phyloP scores from a whole-genome alignment of 345 rosid species.

The Citrus inodora region DNA sequence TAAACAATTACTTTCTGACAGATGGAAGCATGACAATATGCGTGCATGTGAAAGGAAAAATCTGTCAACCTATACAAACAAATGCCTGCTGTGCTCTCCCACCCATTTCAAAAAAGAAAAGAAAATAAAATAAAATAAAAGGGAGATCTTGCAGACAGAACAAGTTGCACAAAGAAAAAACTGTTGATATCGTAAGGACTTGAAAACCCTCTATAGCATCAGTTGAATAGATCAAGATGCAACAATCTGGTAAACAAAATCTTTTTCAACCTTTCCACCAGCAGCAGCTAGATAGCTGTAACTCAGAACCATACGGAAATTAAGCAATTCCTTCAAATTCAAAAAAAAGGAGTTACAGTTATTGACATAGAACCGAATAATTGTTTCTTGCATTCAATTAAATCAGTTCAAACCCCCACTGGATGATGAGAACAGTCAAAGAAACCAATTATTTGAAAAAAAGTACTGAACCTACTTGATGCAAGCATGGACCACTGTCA shows the following conservation, averaged over 20 bases:
- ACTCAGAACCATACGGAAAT: neutral
- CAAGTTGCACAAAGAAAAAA: neutral
- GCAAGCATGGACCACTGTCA: constrained; percentile 98
- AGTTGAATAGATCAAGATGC: neutral
- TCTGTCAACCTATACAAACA: neutral
- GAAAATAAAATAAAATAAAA: neutral
- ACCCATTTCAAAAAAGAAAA: neutral
- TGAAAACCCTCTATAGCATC: neutral
- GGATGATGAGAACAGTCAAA: constrained; percentile 6
- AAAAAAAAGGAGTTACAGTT: neutral
- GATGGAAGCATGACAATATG: neutral
- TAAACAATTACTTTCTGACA: neutral
- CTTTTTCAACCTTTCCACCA: neutral
- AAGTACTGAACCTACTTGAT: constrained; percentile 58
- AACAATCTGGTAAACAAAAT: neutral
- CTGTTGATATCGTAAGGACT: neutral
- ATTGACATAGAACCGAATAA: neutral
- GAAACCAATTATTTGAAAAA: neutral
- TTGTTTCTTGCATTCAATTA: neutral
- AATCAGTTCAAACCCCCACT: neutral
- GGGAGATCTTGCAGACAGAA: neutral
- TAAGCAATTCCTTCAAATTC: neutral
- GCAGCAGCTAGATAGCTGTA: neutral
- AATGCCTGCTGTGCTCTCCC: neutral
- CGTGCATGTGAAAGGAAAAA: neutral